Evolutionary conservation across 2,329 filamentous ascomycete species (phyloP).

Genomic region (Stagonosporopsis vannaccii): DNA sequence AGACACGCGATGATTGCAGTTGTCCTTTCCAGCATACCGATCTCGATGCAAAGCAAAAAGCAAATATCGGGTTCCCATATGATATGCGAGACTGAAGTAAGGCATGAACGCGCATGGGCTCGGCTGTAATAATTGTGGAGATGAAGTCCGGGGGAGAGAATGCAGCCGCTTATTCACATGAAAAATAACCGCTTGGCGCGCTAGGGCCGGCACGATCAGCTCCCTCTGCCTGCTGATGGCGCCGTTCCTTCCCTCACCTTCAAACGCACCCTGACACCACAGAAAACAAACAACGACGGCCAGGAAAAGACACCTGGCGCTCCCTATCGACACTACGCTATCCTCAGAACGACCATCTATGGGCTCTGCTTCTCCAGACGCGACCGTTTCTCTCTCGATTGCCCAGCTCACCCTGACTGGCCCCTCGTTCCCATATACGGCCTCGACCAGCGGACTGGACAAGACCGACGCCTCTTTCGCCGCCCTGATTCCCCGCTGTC

Average conservation of each 20-base stretch:
- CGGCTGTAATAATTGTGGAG: slow-evolving; percentile 12
- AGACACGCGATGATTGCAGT: not conserved
- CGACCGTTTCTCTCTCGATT: slow-evolving; percentile 40
- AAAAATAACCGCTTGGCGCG: slow-evolving; percentile 19
- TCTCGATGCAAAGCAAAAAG: not conserved
- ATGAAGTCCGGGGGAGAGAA: slow-evolving; percentile 25
- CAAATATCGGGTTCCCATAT: not conserved
- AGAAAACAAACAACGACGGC: slow-evolving; percentile 26
- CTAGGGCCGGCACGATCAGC: slow-evolving; percentile 27
- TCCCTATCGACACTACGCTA: slow-evolving; percentile 28
- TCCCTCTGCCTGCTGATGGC: slow-evolving; percentile 22
- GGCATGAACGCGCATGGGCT: slow-evolving; percentile 13
- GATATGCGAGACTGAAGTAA: slow-evolving; percentile 3
- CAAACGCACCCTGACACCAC: slow-evolving; percentile 28
- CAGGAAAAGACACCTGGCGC: slow-evolving; percentile 44
- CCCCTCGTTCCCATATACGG: slow-evolving; percentile 43
- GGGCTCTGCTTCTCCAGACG: slow-evolving; percentile 52
- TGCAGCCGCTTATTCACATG: slow-evolving; percentile 34
- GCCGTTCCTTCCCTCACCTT: slow-evolving; percentile 24
- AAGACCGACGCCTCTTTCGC: slow-evolving; percentile 57
- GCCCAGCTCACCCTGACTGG: slow-evolving; percentile 45
- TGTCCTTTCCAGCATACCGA: not conserved
- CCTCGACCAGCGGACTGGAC: slow-evolving; percentile 48
- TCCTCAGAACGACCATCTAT: slow-evolving; percentile 50
- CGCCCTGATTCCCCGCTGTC: slow-evolving; percentile 53